Percentiles rank a stretch among this genome's conserved stretches.
These are phyloP conservation scores for Cenchrus purpureus DNA, from an alignment of 176 grass and related monocot genomes.

Conservation along the genomic window DNA sequence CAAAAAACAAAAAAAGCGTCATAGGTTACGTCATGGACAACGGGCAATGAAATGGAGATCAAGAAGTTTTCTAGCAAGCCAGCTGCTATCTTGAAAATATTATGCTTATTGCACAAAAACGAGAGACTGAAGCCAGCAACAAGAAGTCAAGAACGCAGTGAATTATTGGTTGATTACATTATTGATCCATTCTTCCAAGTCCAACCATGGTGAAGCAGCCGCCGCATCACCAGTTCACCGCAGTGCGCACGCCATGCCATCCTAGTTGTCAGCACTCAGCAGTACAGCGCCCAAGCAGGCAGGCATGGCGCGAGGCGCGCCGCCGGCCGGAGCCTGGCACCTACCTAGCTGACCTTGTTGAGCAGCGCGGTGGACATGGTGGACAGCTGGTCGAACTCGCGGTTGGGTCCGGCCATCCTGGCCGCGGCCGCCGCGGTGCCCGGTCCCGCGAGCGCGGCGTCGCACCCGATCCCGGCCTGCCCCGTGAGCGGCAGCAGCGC, in stretches of 20 bases:
- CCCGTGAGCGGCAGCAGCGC: constrained; percentile 34
- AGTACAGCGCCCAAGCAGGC: too few relatives aligned
- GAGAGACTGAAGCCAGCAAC: not conserved
- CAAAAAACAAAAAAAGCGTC: too few relatives aligned
- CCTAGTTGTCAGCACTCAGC: too few relatives aligned
- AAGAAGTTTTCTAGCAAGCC: not conserved
- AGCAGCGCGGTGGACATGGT: constrained; percentile 52
- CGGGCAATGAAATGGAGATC: not conserved
- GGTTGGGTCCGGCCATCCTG: constrained; percentile 16
- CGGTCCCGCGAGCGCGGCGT: not conserved
- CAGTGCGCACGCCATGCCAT: not conserved
- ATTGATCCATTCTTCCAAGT: not conserved
- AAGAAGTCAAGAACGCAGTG: not conserved
- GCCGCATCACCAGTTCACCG: too few relatives aligned
- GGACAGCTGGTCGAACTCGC: constrained; percentile 45
- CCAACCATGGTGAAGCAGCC: too few relatives aligned
- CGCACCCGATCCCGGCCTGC: constrained; percentile 46
- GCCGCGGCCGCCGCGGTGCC: not conserved
- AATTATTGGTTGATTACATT: not conserved
- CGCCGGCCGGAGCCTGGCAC: not conserved
- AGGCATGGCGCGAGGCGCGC: not conserved
- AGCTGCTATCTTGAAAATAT: not conserved
- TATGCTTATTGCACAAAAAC: not conserved
- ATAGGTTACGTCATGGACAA: not conserved
- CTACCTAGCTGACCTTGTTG: constrained; percentile 11